Percentiles rank a stretch among this genome's conserved stretches.
These are phyloP conservation scores for Dictyostelium purpureum DNA, from an alignment of 78 protist species.

Conservation along the genomic window DNA sequence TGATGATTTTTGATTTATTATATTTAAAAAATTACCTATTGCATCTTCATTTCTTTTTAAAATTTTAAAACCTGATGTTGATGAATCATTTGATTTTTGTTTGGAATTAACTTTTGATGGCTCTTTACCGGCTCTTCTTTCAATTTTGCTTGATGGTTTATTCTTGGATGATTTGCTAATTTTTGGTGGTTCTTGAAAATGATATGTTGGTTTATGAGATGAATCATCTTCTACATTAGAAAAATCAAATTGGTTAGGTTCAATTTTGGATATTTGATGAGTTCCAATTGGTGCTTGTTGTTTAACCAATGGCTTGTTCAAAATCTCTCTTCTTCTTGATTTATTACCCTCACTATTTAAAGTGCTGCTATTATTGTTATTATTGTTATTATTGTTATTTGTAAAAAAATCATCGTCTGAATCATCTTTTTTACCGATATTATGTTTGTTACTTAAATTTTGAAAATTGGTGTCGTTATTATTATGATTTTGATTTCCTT, in stretches of 20 bases:
- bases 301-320: neutral
- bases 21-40: constrained; percentile 45
- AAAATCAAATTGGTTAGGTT: no score
- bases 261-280: no score
- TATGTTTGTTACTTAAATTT: neutral
- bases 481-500: neutral
- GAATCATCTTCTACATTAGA: no score
- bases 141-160: neutral
- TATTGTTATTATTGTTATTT: neutral
- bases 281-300: neutral
- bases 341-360: neutral
- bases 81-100: constrained; percentile 19
- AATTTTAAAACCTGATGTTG: constrained; percentile 38
- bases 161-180: neutral
- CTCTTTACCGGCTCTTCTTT: neutral
- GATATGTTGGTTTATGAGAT: neutral
- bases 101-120: neutral
- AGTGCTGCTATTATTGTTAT: neutral
- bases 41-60: constrained; percentile 50
- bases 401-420: neutral
- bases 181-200: neutral
- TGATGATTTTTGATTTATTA: neutral
- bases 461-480: neutral
- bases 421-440: neutral
- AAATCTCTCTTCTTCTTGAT: neutral